Evolutionary conservation across 177 flowering plant species (phyloP).

Genomic region (Vitis hybrid): DNA sequence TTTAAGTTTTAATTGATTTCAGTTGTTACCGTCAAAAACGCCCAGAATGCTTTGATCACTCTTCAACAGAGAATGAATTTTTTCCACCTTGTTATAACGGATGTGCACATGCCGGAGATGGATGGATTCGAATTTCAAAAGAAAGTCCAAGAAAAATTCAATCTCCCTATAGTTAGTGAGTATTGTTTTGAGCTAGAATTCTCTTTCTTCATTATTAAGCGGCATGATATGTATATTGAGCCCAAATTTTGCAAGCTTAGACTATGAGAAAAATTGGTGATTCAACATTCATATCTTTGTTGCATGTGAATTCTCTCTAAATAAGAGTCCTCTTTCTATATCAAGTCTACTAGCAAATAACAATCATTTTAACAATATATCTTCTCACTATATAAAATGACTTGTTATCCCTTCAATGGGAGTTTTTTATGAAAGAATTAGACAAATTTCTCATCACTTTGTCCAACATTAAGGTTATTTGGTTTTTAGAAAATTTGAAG

Average conservation of each 20-base stretch:
- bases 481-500: rapidly evolving
- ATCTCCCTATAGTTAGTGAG: slow-evolving; percentile 61
- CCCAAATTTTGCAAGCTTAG: background rate
- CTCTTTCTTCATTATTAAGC: too few species aligned
- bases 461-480: too few species aligned
- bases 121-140: slow-evolving; percentile 47
- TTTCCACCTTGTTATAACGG: slow-evolving; percentile 54
- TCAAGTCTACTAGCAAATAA: background rate
- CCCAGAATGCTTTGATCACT: slow-evolving; percentile 40
- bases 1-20: slow-evolving; percentile 4
- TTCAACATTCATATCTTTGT: too few species aligned
- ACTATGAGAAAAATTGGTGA: too few species aligned
- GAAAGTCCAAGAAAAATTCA: slow-evolving; percentile 38
- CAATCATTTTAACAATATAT: background rate
- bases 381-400: background rate
- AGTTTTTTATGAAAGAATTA: too few species aligned
- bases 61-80: slow-evolving; percentile 24
- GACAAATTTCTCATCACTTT: too few species aligned
- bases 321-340: too few species aligned
- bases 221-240: background rate
- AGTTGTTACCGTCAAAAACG: slow-evolving; percentile 33
- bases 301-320: too few species aligned
- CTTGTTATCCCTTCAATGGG: too few species aligned
- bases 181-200: background rate
- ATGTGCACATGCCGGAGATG: slow-evolving; percentile 69